Conservation (phyloP, 2,329 filamentous ascomycete genomes). For the Drechslerella coelobrocha region DNA sequence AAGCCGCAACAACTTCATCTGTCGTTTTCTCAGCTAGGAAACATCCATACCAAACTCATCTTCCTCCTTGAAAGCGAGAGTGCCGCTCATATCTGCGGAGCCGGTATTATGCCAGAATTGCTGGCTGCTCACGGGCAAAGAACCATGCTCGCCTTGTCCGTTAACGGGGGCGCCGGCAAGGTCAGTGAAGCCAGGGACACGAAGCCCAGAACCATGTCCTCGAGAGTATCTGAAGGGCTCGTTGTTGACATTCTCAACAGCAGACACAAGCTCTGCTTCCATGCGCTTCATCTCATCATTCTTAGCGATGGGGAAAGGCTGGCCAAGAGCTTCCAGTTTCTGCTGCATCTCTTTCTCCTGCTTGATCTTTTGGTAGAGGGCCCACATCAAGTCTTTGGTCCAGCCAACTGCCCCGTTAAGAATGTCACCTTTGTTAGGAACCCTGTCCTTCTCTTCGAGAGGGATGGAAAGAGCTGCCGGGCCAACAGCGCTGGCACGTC, state of each 20-base stretch:
- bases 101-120: slow-evolving; percentile 71
- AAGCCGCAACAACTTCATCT: slow-evolving; percentile 55
- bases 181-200: slow-evolving; percentile 92
- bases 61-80: slow-evolving; percentile 86
- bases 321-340: slow-evolving; percentile 76
- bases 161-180: slow-evolving; percentile 78
- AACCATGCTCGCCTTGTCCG: slow-evolving; percentile 57
- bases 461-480: slow-evolving; percentile 76
- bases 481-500: slow-evolving; percentile 73
- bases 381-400: slow-evolving; percentile 98
- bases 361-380: slow-evolving; percentile 84
- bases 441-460: slow-evolving; percentile 96
- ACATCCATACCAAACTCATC: slow-evolving; percentile 88
- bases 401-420: slow-evolving; percentile 96
- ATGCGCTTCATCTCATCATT: slow-evolving; percentile 94
- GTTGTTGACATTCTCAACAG: slow-evolving; percentile 73
- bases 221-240: slow-evolving; percentile 86
- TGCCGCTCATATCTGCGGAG: slow-evolving; percentile 61
- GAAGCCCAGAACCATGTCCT: slow-evolving; percentile 79
- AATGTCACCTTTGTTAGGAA: slow-evolving; percentile 98
- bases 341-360: slow-evolving; percentile 69
- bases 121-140: slow-evolving; percentile 70
- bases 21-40: slow-evolving; percentile 63
- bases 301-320: slow-evolving; percentile 77
- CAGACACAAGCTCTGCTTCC: slow-evolving; percentile 88